Evolutionary conservation across 1,139 yeast species (phyloP).

Genomic region (Geotrichum restrictum): DNA sequence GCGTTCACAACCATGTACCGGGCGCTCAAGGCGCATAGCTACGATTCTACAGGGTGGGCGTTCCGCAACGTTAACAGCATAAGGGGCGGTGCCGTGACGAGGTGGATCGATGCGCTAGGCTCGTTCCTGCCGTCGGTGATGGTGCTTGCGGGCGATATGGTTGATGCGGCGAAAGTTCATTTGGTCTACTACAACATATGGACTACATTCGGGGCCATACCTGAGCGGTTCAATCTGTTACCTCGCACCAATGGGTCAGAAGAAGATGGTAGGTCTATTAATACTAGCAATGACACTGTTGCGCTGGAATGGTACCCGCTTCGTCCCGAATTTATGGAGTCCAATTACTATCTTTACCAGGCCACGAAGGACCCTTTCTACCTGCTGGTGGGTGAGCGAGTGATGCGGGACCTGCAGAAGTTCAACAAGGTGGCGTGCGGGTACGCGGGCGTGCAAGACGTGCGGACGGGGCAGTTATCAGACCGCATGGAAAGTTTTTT

Average conservation of each 20-base stretch:
- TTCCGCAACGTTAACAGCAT: constrained; percentile 56
- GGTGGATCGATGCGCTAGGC: constrained; percentile 81
- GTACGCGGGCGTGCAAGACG: constrained; percentile 70
- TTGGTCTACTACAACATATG: constrained; percentile 66
- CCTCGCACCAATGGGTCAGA: neutral
- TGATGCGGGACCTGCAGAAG: constrained; percentile 52
- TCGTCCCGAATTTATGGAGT: constrained; percentile 86
- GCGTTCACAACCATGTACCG: constrained; percentile 59
- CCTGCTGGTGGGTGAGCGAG: constrained; percentile 64
- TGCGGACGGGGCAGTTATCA: constrained; percentile 58
- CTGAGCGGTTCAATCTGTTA: constrained; percentile 73
- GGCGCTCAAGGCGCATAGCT: constrained; percentile 51
- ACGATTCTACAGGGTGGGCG: constrained; percentile 42
- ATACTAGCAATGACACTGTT: constrained; percentile 18
- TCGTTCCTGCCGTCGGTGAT: constrained; percentile 88
- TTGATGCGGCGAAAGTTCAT: constrained; percentile 62
- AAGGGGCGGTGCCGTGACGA: constrained; percentile 49
- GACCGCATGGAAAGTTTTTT: constrained; percentile 91
- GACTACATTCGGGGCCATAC: constrained; percentile 75
- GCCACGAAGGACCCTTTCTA: constrained; percentile 87
- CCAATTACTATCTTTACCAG: constrained; percentile 74
- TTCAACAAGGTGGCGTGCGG: constrained; percentile 67
- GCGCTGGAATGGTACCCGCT: constrained; percentile 84
- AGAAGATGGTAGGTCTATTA: too few relatives aligned
- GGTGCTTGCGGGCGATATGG: constrained; percentile 70